These are phyloP conservation scores for Eimeria tenella DNA, from an alignment of 169 alveolate species.

Conservation along the genomic window DNA sequence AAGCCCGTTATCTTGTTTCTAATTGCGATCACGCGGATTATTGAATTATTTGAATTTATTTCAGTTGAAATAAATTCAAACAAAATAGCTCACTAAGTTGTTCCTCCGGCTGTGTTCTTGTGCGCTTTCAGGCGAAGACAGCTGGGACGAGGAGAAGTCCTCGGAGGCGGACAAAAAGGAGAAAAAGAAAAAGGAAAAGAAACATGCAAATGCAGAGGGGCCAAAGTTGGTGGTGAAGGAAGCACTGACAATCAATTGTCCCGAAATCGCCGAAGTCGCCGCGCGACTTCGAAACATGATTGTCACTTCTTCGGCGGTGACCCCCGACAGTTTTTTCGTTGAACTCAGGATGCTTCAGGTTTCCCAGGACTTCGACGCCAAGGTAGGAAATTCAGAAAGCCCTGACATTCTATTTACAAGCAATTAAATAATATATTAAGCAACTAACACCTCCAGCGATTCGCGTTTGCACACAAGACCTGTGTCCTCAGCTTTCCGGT, in stretches of 20 bases:
- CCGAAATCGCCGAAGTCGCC: conserved; percentile 87
- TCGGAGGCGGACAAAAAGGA: conserved; percentile 37
- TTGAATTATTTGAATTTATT: no score
- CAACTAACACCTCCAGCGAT: no score
- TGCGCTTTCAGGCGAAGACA: conserved; percentile 76
- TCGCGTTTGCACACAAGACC: no score
- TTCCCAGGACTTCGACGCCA: conserved; percentile 91
- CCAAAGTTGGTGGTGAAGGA: conserved; percentile 65
- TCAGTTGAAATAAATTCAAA: no score
- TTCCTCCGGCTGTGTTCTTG: no score
- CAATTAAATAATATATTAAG: no score
- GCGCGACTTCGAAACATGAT: conserved; percentile 86
- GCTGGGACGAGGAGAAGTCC: conserved; percentile 78
- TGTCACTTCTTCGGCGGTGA: conserved; percentile 81
- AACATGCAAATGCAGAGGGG: not conserved
- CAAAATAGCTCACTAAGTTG: no score
- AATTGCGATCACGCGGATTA: no score
- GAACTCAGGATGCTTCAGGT: conserved; percentile 94
- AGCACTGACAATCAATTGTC: conserved; percentile 74
- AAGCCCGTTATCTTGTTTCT: not conserved
- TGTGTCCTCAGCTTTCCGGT: no score
- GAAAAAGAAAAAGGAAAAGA: conserved; percentile 59
- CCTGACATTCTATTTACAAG: not conserved
- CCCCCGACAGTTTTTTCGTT: conserved; percentile 88
- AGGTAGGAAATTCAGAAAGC: conserved; percentile 43